These are phyloP conservation scores for Nakazawaea sp. DNA, from an alignment of 805 yeast genomes.

Conservation along the genomic window DNA sequence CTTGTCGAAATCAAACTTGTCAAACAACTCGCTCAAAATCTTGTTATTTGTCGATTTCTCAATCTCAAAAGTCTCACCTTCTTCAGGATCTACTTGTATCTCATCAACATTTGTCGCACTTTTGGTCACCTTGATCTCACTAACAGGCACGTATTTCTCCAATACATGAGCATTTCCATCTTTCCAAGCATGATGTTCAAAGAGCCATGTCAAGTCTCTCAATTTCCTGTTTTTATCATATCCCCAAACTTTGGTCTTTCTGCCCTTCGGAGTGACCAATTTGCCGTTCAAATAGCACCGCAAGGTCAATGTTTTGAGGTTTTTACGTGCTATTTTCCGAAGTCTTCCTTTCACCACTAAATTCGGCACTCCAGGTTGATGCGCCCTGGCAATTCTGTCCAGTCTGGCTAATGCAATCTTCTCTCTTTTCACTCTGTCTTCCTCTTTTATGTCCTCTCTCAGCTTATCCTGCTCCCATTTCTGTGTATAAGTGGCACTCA, in stretches of 20 bases:
- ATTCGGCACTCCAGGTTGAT: conserved; percentile 24
- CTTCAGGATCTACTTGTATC: conserved; percentile 14
- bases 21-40: conserved; percentile 41
- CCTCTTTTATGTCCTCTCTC: conserved; percentile 27
- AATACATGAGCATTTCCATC: conserved; percentile 76
- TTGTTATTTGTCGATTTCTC: conserved; percentile 38
- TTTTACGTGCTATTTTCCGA: conserved; percentile 50
- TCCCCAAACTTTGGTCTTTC: conserved; percentile 89
- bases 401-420: conserved; percentile 26
- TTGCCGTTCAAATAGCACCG: conserved; percentile 56
- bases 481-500: conserved; percentile 47
- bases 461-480: conserved; percentile 39
- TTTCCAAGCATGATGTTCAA: conserved; percentile 64
- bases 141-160: conserved; percentile 41
- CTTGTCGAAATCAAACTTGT: conserved; percentile 44
- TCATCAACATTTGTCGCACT: conserved; percentile 2
- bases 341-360: conserved; percentile 46
- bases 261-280: conserved; percentile 48
- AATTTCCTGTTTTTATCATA: conserved; percentile 58
- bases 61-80: conserved; percentile 27
- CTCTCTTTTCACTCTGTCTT: conserved; percentile 23
- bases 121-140: no score
- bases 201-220: conserved; percentile 58
- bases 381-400: conserved; percentile 26
- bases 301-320: conserved; percentile 49